Evolutionary conservation across 2,329 filamentous ascomycete genomes (phyloP).

Genomic region (Pseudopithomyces maydicus): DNA sequence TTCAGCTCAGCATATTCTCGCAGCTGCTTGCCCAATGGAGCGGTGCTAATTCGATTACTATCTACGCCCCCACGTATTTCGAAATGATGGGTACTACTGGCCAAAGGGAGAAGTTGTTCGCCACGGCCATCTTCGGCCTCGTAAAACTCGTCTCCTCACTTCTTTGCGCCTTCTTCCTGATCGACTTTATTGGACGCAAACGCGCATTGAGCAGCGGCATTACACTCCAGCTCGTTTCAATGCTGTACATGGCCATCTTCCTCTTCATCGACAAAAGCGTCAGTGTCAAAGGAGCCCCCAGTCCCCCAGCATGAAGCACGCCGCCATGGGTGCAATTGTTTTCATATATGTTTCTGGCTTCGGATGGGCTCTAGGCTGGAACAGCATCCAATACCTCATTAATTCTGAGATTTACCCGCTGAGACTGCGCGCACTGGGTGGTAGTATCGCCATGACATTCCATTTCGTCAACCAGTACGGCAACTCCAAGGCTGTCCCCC

Average conservation of each 20-base stretch:
- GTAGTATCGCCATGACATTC: constrained; percentile 75
- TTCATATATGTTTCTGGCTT: constrained; percentile 64
- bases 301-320: constrained; percentile 55
- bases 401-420: constrained; percentile 80
- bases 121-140: constrained; percentile 77
- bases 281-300: constrained; percentile 56
- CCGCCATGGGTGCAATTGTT: constrained; percentile 67
- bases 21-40: constrained; percentile 78
- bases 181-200: constrained; percentile 79
- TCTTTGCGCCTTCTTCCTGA: constrained; percentile 75
- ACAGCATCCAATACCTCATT: constrained; percentile 78
- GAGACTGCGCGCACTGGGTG: constrained; percentile 72
- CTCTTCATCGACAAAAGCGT: constrained; percentile 65
- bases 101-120: constrained; percentile 70
- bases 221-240: constrained; percentile 53
- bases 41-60: constrained; percentile 74
- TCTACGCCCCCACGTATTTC: constrained; percentile 78
- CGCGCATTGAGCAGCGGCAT: constrained; percentile 56
- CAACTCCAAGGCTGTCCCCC: constrained; percentile 72
- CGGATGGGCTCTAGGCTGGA: constrained; percentile 60
- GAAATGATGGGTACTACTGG: constrained; percentile 72
- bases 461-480: constrained; percentile 83
- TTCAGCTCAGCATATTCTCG: constrained; percentile 70
- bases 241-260: constrained; percentile 61
- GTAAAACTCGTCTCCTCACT: constrained; percentile 72